Conservation (phyloP, 2,329 filamentous ascomycete genomes). For the Dactylellina parvicollis region DNA sequence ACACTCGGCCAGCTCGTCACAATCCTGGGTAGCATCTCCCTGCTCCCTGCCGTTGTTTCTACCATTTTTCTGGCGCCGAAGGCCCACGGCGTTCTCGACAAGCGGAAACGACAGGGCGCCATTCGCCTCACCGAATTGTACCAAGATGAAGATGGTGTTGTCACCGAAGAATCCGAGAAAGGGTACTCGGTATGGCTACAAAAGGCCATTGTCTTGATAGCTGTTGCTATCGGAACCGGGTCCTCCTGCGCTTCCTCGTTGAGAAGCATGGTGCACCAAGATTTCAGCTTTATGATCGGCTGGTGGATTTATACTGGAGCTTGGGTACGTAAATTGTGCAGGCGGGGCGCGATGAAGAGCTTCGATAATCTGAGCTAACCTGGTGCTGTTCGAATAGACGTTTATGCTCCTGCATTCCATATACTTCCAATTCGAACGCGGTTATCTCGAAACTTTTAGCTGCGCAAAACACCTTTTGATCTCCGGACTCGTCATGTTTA, state of each 20-base stretch:
- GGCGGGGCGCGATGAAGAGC: not conserved
- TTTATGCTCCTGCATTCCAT: slow-evolving; percentile 67
- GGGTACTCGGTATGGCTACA: slow-evolving; percentile 71
- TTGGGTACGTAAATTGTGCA: slow-evolving; percentile 70
- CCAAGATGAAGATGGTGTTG: slow-evolving; percentile 75
- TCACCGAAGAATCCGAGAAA: slow-evolving; percentile 71
- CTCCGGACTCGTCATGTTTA: slow-evolving; percentile 64
- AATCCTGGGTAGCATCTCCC: slow-evolving; percentile 30
- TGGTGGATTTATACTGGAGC: slow-evolving; percentile 70
- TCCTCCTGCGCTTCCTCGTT: slow-evolving; percentile 70
- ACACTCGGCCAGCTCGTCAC: slow-evolving; percentile 49
- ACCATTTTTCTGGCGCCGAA: slow-evolving; percentile 34
- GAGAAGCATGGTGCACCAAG: slow-evolving; percentile 63
- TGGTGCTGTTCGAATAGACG: slow-evolving; percentile 61
- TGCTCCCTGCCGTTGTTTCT: slow-evolving; percentile 32
- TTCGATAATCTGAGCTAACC: not conserved
- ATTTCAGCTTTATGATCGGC: slow-evolving; percentile 64
- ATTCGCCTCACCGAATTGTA: slow-evolving; percentile 65
- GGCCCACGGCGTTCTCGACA: slow-evolving; percentile 31
- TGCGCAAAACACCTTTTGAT: slow-evolving; percentile 67
- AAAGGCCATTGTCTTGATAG: slow-evolving; percentile 67
- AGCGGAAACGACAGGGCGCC: slow-evolving; percentile 40
- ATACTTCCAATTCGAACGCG: slow-evolving; percentile 65
- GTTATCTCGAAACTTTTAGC: slow-evolving; percentile 67
- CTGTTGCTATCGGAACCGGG: slow-evolving; percentile 67